Percentiles rank a stretch among this genome's conserved stretches.
phyloP scores from a whole-genome alignment of 2,329 filamentous ascomycete genomes.

The Xylaria sp. region DNA sequence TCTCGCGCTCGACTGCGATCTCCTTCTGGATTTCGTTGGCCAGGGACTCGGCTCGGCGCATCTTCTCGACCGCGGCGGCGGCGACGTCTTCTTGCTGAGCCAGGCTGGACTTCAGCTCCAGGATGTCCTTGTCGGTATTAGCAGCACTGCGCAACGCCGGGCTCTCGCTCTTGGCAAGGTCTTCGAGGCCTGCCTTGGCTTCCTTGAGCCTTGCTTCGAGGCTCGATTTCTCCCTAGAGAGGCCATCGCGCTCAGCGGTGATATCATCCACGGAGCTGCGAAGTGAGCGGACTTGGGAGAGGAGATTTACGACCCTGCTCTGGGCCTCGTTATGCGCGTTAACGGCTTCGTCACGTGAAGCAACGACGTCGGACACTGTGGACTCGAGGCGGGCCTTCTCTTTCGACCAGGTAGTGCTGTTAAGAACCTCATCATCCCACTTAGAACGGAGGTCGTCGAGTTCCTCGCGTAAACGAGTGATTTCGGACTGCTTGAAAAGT shows the following conservation, averaged over 20 bases:
- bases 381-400: slow-evolving; percentile 92
- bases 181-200: slow-evolving; percentile 85
- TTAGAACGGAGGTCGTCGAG: slow-evolving; percentile 92
- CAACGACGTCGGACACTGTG: slow-evolving; percentile 83
- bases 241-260: slow-evolving; percentile 79
- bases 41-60: slow-evolving; percentile 89
- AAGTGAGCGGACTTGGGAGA: slow-evolving; percentile 86
- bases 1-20: slow-evolving; percentile 82
- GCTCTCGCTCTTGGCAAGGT: slow-evolving; percentile 81
- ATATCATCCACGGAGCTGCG: slow-evolving; percentile 85
- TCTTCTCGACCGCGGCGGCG: slow-evolving; percentile 90
- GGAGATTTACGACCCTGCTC: slow-evolving; percentile 84
- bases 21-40: slow-evolving; percentile 91
- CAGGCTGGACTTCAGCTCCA: slow-evolving; percentile 85
- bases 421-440: slow-evolving; percentile 97
- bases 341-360: slow-evolving; percentile 91
- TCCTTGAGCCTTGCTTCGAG: slow-evolving; percentile 84
- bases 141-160: slow-evolving; percentile 89
- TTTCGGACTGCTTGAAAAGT: slow-evolving; percentile 84
- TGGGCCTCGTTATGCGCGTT: slow-evolving; percentile 94
- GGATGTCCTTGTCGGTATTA: slow-evolving; percentile 81
- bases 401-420: slow-evolving; percentile 97
- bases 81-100: slow-evolving; percentile 94
- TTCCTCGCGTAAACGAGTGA: slow-evolving; percentile 87
- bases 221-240: slow-evolving; percentile 86